Base-by-base conservation (phyloP, 2,329 filamentous ascomycete species). In the Aspergillus tamarii region DNA sequence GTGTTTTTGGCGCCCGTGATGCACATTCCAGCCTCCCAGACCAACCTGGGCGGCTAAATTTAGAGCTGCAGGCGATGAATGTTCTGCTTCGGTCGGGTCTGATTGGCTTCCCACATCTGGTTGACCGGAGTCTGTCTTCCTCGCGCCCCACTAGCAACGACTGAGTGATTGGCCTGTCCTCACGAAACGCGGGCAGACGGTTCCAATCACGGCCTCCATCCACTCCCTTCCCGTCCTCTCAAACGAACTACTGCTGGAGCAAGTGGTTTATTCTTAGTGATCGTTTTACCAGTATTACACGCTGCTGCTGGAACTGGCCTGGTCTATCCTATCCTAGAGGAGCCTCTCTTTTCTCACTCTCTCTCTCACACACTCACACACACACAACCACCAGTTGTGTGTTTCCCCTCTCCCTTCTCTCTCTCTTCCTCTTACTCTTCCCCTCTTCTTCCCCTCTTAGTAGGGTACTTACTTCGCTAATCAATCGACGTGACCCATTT, bases 31-130 rank as follows among this genome's bases (percentile, higher is more conserved):
- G 64, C 63, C 67, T 66, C 67, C 66, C 68, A 62, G 58, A 64
- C 59, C 57, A 64, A 63, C 67, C 67, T 67, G 68, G 69, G 72
- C 72, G 74, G 75, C 76, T 78, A 78, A 77, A 78, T 73, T 76
- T 78, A 78, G 75, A 74, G 74, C 72, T 70, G 65, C 67, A 66
- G 63, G 65, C 61, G 66, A 63, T 68, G 60, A 62, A 63, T 60
- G 62, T 57, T 59, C 56, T 59, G 66, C 60, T 53, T 48, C 62
- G 43, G 45, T 45, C 43, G 9, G 23, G 12, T 50, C 3, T 71
- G 61, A 71, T 73, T 73, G 71, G 71, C 39, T 54, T 61, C 41
- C 39, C 60, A 57, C 60, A 60, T 65, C 59, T 64, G 64, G 64
- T 48, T 59, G 63, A 64, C 57, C 39, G 58, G 63, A 53, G 64